Percentiles rank a stretch among this genome's conserved stretches.
phyloP scores from a whole-genome alignment of 2,329 filamentous ascomycete genomes.

The Huntiella abstrusa region DNA sequence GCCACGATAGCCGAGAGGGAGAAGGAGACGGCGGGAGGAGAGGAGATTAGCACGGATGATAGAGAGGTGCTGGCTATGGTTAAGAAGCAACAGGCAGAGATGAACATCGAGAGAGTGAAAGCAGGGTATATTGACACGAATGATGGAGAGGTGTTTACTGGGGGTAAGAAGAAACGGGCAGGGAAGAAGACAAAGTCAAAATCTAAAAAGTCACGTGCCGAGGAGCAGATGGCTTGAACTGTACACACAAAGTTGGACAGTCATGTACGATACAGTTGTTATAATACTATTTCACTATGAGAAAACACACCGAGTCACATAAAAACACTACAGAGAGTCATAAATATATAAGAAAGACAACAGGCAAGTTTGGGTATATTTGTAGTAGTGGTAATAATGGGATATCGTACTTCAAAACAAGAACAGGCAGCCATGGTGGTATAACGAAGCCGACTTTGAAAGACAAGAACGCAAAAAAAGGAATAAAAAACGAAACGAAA shows the following conservation, averaged over 20 bases:
- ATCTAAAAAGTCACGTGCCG: no score
- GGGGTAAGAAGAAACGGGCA: background rate
- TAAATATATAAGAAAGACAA: slow-evolving; percentile 13
- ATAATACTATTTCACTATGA: no score
- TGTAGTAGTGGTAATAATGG: background rate
- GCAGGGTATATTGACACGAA: no score
- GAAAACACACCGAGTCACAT: no score
- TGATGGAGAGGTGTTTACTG: background rate
- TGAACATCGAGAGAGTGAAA: background rate
- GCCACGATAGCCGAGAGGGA: background rate
- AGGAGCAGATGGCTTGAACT: no score
- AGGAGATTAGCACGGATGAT: background rate
- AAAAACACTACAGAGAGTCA: slow-evolving; percentile 10
- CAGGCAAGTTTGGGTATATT: slow-evolving; percentile 10
- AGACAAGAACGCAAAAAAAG: slow-evolving; percentile 2
- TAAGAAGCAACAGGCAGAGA: background rate
- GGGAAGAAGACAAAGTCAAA: background rate
- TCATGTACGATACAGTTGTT: no score
- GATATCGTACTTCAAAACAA: slow-evolving; percentile 4
- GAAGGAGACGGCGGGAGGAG: background rate
- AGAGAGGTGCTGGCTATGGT: background rate
- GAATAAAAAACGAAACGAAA: slow-evolving; percentile 1
- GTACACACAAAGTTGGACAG: no score
- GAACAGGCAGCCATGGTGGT: no score
- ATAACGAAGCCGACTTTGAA: background rate